Conservation (phyloP, 2,329 filamentous ascomycete genomes). For the Hypomyces rosellus region DNA sequence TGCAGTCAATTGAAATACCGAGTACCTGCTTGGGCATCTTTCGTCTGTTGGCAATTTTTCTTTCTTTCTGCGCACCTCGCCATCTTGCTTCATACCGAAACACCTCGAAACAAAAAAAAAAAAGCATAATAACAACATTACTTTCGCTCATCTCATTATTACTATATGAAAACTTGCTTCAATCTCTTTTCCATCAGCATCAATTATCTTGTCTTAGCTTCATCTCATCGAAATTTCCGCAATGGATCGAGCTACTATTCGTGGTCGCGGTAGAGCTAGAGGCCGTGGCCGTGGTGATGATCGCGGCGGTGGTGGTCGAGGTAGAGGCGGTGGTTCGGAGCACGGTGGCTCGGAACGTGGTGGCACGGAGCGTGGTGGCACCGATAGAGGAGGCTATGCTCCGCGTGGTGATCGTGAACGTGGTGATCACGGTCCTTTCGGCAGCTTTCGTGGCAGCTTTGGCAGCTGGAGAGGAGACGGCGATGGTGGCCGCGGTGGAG, state of each 20-base stretch:
- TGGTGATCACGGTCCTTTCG: conserved; percentile 8
- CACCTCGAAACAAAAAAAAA: too few species aligned
- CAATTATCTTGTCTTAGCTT: neutral
- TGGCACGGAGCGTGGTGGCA: conserved; percentile 10
- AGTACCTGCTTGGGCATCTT: too few species aligned
- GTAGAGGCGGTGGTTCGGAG: neutral
- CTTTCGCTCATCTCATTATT: too few species aligned
- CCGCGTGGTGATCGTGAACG: conserved; percentile 10
- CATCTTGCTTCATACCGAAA: too few species aligned
- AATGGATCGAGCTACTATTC: too few species aligned
- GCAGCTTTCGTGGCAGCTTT: conserved; percentile 7
- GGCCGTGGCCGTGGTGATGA: conserved; percentile 8
- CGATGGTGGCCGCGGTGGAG: conserved; percentile 2
- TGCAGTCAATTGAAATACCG: too few species aligned
- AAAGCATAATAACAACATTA: too few species aligned
- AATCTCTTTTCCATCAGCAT: neutral
- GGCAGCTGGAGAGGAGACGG: too few species aligned
- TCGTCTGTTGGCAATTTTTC: too few species aligned
- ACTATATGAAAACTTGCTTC: too few species aligned
- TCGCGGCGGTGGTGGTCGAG: neutral
- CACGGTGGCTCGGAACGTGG: neutral
- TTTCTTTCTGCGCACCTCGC: too few species aligned
- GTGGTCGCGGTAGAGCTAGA: conserved; percentile 5
- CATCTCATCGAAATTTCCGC: too few species aligned
- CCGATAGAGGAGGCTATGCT: conserved; percentile 2